These are phyloP conservation scores for Cyclospora cayetanensis DNA, from an alignment of 169 alveolate species.

Conservation along the genomic window DNA sequence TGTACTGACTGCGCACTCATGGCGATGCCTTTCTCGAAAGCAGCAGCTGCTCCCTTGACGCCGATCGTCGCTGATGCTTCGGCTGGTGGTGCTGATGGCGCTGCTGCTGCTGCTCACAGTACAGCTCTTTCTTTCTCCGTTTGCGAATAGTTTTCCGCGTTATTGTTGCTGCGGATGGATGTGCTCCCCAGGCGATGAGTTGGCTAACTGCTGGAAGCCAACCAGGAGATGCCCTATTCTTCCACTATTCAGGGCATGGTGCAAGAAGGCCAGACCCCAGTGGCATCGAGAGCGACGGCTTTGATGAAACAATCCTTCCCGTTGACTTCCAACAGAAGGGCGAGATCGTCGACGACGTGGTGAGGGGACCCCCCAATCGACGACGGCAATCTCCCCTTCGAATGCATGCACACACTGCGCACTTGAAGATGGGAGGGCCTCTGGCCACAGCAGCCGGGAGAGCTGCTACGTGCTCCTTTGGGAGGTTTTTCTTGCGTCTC, in stretches of 20 bases:
- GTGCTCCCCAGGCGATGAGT: constrained; percentile 35
- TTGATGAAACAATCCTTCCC: constrained; percentile 81
- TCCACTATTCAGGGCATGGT: constrained; percentile 80
- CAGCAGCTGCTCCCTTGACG: neutral
- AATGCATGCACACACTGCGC: too few relatives aligned
- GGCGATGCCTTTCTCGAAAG: neutral
- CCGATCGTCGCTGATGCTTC: neutral
- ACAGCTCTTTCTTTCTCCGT: neutral
- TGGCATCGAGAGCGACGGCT: constrained; percentile 76
- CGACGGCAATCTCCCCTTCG: too few relatives aligned
- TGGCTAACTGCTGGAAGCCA: constrained; percentile 75
- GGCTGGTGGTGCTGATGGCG: constrained; percentile 14
- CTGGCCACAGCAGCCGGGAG: too few relatives aligned
- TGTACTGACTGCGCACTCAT: neutral
- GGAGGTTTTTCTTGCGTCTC: too few relatives aligned
- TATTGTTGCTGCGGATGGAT: neutral
- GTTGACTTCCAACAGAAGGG: constrained; percentile 76
- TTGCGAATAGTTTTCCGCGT: constrained; percentile 24
- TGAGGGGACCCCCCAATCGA: too few relatives aligned
- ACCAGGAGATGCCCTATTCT: constrained; percentile 80
- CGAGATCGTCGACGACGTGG: constrained; percentile 75
- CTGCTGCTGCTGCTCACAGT: neutral
- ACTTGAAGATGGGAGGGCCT: too few relatives aligned
- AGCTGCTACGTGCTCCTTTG: too few relatives aligned
- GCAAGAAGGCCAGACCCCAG: constrained; percentile 70